Evolutionary conservation across 2,329 filamentous ascomycete species (phyloP).

Genomic region (Diaporthe velutina): DNA sequence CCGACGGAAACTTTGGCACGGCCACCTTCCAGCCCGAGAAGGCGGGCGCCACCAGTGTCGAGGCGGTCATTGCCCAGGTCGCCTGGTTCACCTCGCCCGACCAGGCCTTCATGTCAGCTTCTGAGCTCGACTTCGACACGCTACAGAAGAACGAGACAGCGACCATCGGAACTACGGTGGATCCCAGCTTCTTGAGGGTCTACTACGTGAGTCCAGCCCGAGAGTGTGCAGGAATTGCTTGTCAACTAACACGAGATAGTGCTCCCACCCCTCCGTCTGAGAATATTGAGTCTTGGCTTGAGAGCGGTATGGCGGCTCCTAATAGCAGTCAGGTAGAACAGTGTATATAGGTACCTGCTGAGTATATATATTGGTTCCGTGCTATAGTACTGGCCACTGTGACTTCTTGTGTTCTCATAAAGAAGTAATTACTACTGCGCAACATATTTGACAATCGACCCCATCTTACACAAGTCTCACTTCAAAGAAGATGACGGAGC

Average conservation of each 20-base stretch:
- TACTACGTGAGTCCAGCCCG: slow-evolving; percentile 27
- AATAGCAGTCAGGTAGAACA: not conserved
- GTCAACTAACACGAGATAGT: not conserved
- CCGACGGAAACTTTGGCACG: slow-evolving; percentile 25
- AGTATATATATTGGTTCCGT: not conserved
- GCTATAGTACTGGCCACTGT: not conserved
- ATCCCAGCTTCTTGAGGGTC: slow-evolving; percentile 34
- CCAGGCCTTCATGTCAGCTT: slow-evolving; percentile 22
- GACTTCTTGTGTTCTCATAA: no score
- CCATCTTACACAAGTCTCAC: no score
- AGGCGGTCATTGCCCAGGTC: slow-evolving; percentile 25
- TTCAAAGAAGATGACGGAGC: no score
- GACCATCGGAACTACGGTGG: slow-evolving; percentile 15
- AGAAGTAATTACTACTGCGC: no score
- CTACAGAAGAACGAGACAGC: slow-evolving; percentile 27
- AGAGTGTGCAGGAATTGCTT: not conserved
- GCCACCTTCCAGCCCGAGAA: slow-evolving; percentile 29
- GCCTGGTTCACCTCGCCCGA: slow-evolving; percentile 29
- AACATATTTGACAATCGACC: no score
- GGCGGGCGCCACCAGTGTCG: slow-evolving; percentile 19
- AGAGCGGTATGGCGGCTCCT: not conserved
- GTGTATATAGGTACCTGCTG: not conserved
- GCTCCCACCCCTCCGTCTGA: not conserved
- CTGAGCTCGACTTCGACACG: slow-evolving; percentile 19
- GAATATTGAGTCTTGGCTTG: not conserved